Conservation (phyloP, 169 alveolate genomes). For the Babesia gibsoni region DNA sequence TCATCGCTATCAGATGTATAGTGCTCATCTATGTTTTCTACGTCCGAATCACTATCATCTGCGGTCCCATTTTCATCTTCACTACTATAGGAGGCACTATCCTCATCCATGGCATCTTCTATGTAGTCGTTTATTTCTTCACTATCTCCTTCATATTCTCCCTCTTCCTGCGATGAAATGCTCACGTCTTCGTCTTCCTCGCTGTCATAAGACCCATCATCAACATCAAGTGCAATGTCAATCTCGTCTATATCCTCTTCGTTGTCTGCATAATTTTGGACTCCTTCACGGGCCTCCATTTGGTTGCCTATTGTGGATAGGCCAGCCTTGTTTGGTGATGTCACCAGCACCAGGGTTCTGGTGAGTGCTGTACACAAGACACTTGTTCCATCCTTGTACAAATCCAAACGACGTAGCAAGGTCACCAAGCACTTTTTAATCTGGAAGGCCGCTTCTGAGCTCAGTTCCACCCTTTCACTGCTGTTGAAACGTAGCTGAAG, state of each 20-base stretch:
- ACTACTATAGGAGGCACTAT: constrained; percentile 34
- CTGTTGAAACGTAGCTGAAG: constrained; percentile 40
- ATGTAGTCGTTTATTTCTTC: constrained; percentile 55
- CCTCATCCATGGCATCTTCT: constrained; percentile 63
- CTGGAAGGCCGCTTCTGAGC: constrained; percentile 24
- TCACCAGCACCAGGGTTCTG: constrained; percentile 42
- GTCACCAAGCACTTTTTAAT: constrained; percentile 20
- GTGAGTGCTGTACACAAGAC: constrained; percentile 25
- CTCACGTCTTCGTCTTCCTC: constrained; percentile 54
- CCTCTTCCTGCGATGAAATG: constrained; percentile 62
- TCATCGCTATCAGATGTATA: constrained; percentile 56
- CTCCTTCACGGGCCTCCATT: constrained; percentile 6
- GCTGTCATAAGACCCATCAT: constrained; percentile 38
- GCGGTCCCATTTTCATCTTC: constrained; percentile 44
- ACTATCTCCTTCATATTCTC: constrained; percentile 38
- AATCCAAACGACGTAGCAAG: constrained; percentile 24
- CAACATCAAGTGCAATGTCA: constrained; percentile 62
- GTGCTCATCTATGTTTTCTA: constrained; percentile 11
- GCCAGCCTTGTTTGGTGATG: constrained; percentile 36
- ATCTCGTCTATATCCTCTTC: constrained; percentile 45
- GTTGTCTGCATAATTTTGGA: constrained; percentile 24
- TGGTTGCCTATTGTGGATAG: constrained; percentile 16
- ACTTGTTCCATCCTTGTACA: constrained; percentile 27
- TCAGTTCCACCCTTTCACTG: not conserved
- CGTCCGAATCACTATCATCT: constrained; percentile 37